These are phyloP conservation scores for Smallanthus sonchifolius DNA, from an alignment of 129 eudicot species.

Conservation along the genomic window DNA sequence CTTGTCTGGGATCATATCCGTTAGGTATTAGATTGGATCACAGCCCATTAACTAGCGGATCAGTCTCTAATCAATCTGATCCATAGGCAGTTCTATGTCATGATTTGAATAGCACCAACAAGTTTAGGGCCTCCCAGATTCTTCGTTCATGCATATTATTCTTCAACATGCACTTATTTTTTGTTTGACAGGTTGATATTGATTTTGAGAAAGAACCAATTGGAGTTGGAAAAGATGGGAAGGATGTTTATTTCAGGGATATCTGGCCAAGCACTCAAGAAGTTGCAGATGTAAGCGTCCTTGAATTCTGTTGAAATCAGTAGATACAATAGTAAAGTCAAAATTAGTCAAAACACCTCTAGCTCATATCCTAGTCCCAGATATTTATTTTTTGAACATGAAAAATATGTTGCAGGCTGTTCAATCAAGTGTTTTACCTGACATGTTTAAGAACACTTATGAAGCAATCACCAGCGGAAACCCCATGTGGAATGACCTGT, in stretches of 20 bases:
- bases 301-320: neutral
- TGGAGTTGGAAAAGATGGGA: slow-evolving; percentile 92
- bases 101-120: neutral
- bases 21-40: neutral
- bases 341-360: neutral
- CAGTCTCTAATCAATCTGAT: neutral
- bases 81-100: neutral
- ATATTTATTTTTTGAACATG: neutral
- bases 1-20: no score
- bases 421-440: slow-evolving; percentile 90
- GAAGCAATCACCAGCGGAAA: slow-evolving; percentile 92
- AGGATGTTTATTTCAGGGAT: slow-evolving; percentile 75
- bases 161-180: neutral
- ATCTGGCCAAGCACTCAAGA: slow-evolving; percentile 91
- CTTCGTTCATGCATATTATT: neutral
- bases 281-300: slow-evolving; percentile 58
- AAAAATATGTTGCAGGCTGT: slow-evolving; percentile 55
- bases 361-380: neutral
- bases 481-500: slow-evolving; percentile 79
- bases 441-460: slow-evolving; percentile 91
- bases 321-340: no score
- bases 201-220: slow-evolving; percentile 94
- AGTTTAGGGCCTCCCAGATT: neutral
- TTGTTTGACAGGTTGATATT: slow-evolving; percentile 66
- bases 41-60: neutral